Percentiles rank a stretch among this genome's conserved stretches.
Conservation (phyloP, 805 yeast genomes). For the Huiozyma sinensis region DNA sequence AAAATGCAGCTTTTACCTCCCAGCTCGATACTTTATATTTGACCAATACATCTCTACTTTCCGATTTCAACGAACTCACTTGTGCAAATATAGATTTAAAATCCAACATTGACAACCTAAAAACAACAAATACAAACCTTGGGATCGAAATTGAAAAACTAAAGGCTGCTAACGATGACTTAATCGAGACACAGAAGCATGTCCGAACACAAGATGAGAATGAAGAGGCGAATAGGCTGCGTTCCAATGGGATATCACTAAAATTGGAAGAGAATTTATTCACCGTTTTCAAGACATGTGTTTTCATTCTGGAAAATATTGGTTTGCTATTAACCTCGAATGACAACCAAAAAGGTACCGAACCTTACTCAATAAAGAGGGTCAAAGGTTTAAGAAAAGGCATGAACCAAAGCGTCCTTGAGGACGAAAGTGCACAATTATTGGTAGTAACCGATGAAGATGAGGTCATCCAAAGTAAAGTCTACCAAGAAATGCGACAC, state of each 20-base stretch:
- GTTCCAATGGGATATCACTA: background rate
- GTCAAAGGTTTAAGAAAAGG: conserved; percentile 67
- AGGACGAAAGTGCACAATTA: conserved; percentile 26
- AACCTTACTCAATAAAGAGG: conserved; percentile 45
- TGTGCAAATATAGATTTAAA: background rate
- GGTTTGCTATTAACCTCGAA: conserved; percentile 45
- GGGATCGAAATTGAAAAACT: background rate
- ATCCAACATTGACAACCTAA: background rate
- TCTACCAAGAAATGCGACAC: conserved; percentile 17
- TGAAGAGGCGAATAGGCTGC: background rate
- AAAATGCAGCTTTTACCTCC: background rate
- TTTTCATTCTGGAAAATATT: conserved; percentile 58
- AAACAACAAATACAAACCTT: conserved; percentile 28
- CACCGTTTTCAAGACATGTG: conserved; percentile 36
- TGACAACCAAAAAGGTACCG: conserved; percentile 12
- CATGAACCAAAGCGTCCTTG: conserved; percentile 26
- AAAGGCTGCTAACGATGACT: background rate
- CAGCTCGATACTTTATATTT: background rate
- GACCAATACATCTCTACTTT: background rate
- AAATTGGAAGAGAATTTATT: conserved; percentile 9
- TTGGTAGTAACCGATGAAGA: background rate
- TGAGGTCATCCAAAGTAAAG: conserved; percentile 41
- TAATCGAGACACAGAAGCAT: background rate
- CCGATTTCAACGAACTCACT: background rate
- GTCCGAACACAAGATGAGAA: background rate